phyloP scores from a whole-genome alignment of 208 protist species.

The Trichomonas tenax region DNA sequence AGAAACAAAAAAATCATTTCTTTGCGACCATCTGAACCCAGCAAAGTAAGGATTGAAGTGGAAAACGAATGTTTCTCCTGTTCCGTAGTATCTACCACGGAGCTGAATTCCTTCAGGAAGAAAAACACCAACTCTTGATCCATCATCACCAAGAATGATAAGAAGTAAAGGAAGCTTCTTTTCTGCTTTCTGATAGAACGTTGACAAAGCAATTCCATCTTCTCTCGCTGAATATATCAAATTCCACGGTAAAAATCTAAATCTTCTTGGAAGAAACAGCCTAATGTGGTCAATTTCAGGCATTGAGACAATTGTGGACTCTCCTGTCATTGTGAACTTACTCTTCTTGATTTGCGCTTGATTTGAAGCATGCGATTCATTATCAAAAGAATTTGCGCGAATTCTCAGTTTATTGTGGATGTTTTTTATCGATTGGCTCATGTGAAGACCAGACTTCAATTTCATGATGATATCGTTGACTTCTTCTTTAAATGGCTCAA shows the following conservation, averaged over 20 bases:
- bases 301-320: not conserved
- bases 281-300: not conserved
- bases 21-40: not conserved
- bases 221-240: not conserved
- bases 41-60: not conserved
- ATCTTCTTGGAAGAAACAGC: not conserved
- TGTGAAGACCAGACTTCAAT: not conserved
- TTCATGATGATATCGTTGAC: not conserved
- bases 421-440: not conserved
- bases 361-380: not conserved
- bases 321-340: not conserved
- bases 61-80: slow-evolving; percentile 8
- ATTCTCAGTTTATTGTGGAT: not conserved
- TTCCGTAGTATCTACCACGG: not conserved
- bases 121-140: not conserved
- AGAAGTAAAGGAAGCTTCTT: not conserved
- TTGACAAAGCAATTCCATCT: not conserved
- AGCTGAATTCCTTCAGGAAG: not conserved
- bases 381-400: not conserved
- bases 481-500: not conserved
- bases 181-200: not conserved
- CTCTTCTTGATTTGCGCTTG: not conserved
- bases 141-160: not conserved
- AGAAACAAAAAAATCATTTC: not conserved
- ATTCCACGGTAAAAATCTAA: not conserved